Conservation (phyloP, 2,329 filamentous ascomycete species). For the Simplicillium aogashimaense region DNA sequence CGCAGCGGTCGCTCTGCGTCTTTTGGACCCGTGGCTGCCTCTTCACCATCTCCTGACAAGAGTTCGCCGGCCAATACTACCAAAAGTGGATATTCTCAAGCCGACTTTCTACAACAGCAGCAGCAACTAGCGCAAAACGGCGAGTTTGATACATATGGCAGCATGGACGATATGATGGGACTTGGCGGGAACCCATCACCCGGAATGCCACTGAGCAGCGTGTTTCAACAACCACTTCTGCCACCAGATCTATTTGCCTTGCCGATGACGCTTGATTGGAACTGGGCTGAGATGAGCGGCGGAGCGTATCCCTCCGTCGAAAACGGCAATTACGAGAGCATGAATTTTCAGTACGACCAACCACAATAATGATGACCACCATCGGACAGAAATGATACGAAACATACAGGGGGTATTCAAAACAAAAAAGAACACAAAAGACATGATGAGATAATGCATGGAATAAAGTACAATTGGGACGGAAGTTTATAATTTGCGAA, state of each 20-base stretch:
- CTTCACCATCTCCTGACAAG: conserved; percentile 4
- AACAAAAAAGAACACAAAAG: too few species aligned
- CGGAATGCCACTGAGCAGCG: conserved; percentile 11
- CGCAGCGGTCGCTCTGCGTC: conserved; percentile 13
- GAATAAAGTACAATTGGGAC: too few species aligned
- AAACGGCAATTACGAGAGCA: conserved; percentile 42
- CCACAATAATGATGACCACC: background rate
- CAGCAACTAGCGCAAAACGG: conserved; percentile 17
- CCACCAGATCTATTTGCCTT: conserved; percentile 92
- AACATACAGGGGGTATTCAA: too few species aligned
- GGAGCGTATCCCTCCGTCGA: conserved; percentile 54
- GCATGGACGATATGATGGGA: conserved; percentile 32
- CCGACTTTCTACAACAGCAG: conserved; percentile 1
- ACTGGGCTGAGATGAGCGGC: conserved; percentile 60
- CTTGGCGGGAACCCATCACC: conserved; percentile 24
- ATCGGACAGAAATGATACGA: too few species aligned
- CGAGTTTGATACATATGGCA: conserved; percentile 34
- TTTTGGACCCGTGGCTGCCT: conserved; percentile 10
- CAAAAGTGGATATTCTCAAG: background rate
- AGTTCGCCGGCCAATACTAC: conserved; percentile 2
- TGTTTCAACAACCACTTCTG: conserved; percentile 76
- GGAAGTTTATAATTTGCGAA: too few species aligned
- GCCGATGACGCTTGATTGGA: conserved; percentile 94
- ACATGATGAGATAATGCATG: too few species aligned
- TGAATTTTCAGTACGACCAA: conserved; percentile 5